Evolutionary conservation across 768 basidiomycete genomes (phyloP), one percentile per base, ranked within the genome.

Genomic region (Cystobasidium onofrii): DNA sequence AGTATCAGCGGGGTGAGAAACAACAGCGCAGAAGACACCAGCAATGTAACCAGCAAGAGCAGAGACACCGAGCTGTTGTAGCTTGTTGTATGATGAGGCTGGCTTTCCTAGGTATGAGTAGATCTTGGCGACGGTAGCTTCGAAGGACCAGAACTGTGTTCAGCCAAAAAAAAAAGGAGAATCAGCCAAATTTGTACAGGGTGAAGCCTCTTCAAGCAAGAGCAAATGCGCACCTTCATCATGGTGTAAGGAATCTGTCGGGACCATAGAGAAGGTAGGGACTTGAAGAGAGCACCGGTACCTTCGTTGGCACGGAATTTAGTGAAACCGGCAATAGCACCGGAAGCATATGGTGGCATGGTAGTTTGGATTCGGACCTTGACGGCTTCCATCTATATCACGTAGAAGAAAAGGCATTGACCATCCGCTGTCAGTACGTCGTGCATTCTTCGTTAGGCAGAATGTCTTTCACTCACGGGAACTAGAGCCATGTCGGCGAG

Each of bases 401-500:
- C 39, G 41, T 43, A 39, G 39, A 27, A 41, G 15, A 4, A 43
- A n/a, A n/a, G n/a, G n/a, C n/a, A n/a, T n/a, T n/a, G n/a, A n/a
- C n/a, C n/a, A n/a, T n/a, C n/a, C n/a, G n/a, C n/a, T n/a, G n/a
- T n/a, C n/a, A n/a, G n/a, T n/a, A n/a, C n/a, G n/a, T n/a, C n/a
- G n/a, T n/a, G n/a, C n/a, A n/a, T n/a, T n/a, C n/a, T n/a, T n/a
- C n/a, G n/a, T n/a, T n/a, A 17, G 33, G 27, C 29, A 52, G 69
- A 25, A 62, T 15, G 1, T n/a, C 25, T 27, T 15, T 2, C 9
- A 55, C 64, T 15, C n/a, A 81, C 78, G 69, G 82, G 81, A 78
- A 83, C 83, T 69, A 84, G 81, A 75, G 82, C 83, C 65, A 83
- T 81, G 76, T 84, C 83, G 81, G 83, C 83, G 77, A 84, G 80